Evolutionary conservation across 164 flowering plant species (phyloP), one percentile per base, ranked within the genome.

Genomic region (Platanus orientalis): DNA sequence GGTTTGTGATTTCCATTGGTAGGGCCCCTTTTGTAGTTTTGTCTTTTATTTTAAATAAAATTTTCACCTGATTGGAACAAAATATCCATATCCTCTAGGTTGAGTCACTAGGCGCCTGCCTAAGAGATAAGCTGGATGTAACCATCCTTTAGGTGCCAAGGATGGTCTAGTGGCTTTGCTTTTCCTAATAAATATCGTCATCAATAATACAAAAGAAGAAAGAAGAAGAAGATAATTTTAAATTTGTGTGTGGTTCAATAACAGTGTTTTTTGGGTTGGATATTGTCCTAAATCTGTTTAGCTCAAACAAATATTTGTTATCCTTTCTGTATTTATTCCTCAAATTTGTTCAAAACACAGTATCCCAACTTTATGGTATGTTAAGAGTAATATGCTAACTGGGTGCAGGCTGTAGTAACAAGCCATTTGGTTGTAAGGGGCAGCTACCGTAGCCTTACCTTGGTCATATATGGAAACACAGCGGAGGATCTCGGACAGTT

Each of bases 401-500:
- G 65, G 32, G 57, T 79, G 81, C 86, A 95, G 99, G 97, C 97
- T 62, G 83, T 88, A 57, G 94, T 95, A 44, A 95, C 97, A 21
- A 95, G 78, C 74, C 97, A 92, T 82, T 74, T 95, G 70, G 96
- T 92, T 66, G 89, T 95, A 40, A 79, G 99, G 66, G 99, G 99
- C 65, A 88, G 97, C 79, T 95, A 92, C 58, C 96, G 97, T 57
- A 95, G 97, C 68, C 87, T 95, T 60, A 92, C 89, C 68, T 75
- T 95, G 81, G 88, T 92, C 64, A 76, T 95, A 34, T 92, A 88
- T 78, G 99, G 99, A 44, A 95, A 95, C 71, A 92, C 94, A 10
- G 96, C 96, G 17, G 96, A 90, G 74, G 99, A 95, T 77, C 71
- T 95, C 63, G 99, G 99, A 60, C 97, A 95, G 70, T 92, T 88